phyloP scores from a whole-genome alignment of 1,284 basidiomycete species.

The Cutaneotrichosporon mucoides region DNA sequence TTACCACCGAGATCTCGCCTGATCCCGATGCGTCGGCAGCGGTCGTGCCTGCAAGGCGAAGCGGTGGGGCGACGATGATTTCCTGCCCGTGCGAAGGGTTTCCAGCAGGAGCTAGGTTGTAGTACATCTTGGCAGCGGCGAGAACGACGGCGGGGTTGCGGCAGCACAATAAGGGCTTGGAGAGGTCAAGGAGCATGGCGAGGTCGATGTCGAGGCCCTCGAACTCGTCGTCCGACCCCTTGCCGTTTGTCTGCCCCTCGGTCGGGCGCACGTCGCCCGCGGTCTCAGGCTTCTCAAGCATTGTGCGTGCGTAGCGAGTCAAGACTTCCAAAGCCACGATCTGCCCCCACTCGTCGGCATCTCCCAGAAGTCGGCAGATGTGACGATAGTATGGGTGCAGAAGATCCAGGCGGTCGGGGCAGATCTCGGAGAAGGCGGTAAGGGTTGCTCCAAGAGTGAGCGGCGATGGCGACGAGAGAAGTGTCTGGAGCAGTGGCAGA shows the following conservation, averaged over 20 bases:
- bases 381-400: constrained; percentile 84
- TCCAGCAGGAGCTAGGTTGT: constrained; percentile 62
- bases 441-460: constrained; percentile 82
- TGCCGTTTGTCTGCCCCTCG: neutral
- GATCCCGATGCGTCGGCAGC: constrained; percentile 56
- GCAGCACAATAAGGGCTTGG: constrained; percentile 73
- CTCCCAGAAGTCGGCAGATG: constrained; percentile 74
- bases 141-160: constrained; percentile 81
- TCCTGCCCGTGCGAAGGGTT: constrained; percentile 36
- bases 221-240: constrained; percentile 41
- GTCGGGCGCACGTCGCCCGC: constrained; percentile 11
- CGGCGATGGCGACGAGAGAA: constrained; percentile 78
- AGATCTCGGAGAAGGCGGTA: constrained; percentile 76
- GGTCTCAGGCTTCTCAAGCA: constrained; percentile 67
- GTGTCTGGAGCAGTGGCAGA: constrained; percentile 66
- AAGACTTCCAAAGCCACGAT: constrained; percentile 73
- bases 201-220: constrained; percentile 67
- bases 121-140: constrained; percentile 66
- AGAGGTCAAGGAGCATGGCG: constrained; percentile 66
- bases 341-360: constrained; percentile 97
- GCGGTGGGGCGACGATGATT: constrained; percentile 37
- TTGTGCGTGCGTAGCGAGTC: constrained; percentile 73
- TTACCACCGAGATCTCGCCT: constrained; percentile 66
- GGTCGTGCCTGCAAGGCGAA: constrained; percentile 46
- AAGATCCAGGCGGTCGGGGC: constrained; percentile 76